Percentiles rank a stretch among this genome's conserved stretches.
Evolutionary conservation across 345 rosid genomes (phyloP).

Genomic region (Nephelium lappaceum): DNA sequence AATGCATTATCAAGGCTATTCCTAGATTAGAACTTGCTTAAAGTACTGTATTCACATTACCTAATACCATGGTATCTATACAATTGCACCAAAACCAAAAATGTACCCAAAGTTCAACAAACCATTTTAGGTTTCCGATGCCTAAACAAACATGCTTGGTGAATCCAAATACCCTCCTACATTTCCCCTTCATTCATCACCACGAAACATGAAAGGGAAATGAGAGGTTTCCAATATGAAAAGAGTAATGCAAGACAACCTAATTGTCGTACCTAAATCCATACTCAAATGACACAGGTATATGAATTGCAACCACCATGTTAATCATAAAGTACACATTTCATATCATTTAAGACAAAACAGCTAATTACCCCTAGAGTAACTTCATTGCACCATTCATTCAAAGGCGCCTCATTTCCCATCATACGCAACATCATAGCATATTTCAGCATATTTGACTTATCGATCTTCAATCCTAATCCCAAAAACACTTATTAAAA

Average conservation of each 20-base stretch:
- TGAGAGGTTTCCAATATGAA: background rate
- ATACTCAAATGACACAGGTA: no score
- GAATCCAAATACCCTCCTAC: background rate
- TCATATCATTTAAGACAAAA: no score
- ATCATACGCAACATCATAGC: background rate
- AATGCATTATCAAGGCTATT: background rate
- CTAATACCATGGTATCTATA: background rate
- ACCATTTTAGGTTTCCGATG: background rate
- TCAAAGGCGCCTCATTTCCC: background rate
- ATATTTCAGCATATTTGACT: background rate
- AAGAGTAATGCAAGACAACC: no score
- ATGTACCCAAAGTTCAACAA: background rate
- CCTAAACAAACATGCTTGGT: background rate
- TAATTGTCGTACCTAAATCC: no score
- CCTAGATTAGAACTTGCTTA: background rate
- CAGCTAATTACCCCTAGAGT: no score
- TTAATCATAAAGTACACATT: no score
- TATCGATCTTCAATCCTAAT: background rate
- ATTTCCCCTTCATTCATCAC: background rate
- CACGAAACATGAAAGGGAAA: background rate
- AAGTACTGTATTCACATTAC: background rate
- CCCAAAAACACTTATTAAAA: no score
- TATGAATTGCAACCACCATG: no score
- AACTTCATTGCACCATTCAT: background rate
- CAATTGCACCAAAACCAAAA: background rate